Evolutionary conservation across 2,329 filamentous ascomycete species (phyloP), one percentile per base, ranked within the genome.

Genomic region (Clarireedia monteithiana): DNA sequence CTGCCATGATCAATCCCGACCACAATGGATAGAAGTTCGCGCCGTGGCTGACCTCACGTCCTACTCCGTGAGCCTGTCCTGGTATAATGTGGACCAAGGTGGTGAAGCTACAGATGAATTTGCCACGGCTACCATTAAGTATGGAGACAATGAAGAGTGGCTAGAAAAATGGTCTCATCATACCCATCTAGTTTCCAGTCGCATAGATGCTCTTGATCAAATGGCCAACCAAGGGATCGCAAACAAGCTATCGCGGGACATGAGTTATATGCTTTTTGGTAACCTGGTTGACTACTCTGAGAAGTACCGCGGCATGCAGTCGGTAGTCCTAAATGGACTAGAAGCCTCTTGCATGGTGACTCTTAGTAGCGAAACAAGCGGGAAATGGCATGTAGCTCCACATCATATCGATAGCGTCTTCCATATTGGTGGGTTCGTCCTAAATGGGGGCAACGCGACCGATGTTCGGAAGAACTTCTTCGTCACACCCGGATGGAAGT

Each of bases 181-280:
- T 20, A n/a, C 48, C 5, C 36, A 50, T 39, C 36, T 50, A 24
- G 34, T 50, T 12, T 24, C 20, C 4, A 39, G 30, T 5, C 30
- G 48, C 4, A 50, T 50, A 10, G 48, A 55, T 12, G 26, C 17
- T 30, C 24, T 48, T 5, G 45, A 48, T 15, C 45, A 27, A 20
- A 39, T 34, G 46, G 34, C 54, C 36, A 23, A 44, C 12, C 9
- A 56, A 42, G 54, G 54, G 12, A 52, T 52, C 23, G 49, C 34
- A 10, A 52, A 34, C 12, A 39, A 42, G 24, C 17, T 42, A n/a
- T 56, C 48, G 6, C 53, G 86, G 68, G 85, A 85, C 38, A 9
- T 89, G 73, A 84, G 85, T 17, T 92, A 92, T 77, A 90, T 89
- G 73, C 78, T 85, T 55, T 78, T 78, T 62, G 73, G 73, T 40